Evolutionary conservation across 1,139 yeast species (phyloP).

Genomic region (Taphrina flavorubra): DNA sequence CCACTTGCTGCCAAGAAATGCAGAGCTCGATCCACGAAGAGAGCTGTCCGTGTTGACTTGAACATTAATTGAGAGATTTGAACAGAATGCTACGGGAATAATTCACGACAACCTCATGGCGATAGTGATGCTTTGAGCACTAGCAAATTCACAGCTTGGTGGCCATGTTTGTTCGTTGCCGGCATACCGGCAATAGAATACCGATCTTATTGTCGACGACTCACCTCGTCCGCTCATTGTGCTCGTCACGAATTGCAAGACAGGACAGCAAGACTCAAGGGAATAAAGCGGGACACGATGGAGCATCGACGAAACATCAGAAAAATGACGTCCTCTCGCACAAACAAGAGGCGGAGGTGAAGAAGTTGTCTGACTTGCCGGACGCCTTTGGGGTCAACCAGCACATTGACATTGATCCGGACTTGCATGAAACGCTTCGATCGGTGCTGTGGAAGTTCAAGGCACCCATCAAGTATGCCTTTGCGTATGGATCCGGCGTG

Average conservation of each 20-base stretch:
- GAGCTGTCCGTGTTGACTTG: too few relatives aligned
- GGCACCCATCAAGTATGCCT: conserved; percentile 73
- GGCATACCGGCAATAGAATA: neutral
- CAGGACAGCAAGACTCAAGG: too few relatives aligned
- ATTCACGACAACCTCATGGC: too few relatives aligned
- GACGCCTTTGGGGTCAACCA: conserved; percentile 66
- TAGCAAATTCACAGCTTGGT: neutral
- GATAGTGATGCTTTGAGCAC: neutral
- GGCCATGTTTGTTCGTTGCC: neutral
- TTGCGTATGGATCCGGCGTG: conserved; percentile 97
- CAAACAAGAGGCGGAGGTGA: neutral
- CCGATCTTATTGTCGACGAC: neutral
- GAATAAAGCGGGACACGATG: too few relatives aligned
- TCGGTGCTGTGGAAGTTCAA: conserved; percentile 63
- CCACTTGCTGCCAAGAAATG: neutral
- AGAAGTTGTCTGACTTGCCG: conserved; percentile 58
- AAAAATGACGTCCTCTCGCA: conserved; percentile 11
- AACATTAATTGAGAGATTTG: too few relatives aligned
- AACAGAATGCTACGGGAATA: too few relatives aligned
- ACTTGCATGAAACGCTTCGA: conserved; percentile 58
- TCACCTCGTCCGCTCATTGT: neutral
- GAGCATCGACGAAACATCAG: conserved; percentile 19
- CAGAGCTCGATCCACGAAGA: too few relatives aligned
- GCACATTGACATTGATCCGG: conserved; percentile 57
- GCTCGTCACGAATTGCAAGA: neutral